These are phyloP conservation scores for slime mould (Dictyostelium discoideum) DNA, from an alignment of 78 protist genomes.

Conservation along the genomic window dicty_2.7 NC_007090.3:4408501-4409000, in stretches of 20 bases:
- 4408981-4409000: not conserved
- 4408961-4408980: not conserved
- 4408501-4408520: not conserved
- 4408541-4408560: constrained; percentile 34
- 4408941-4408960: not conserved
- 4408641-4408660: not conserved
- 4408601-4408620: not conserved
- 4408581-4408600: not conserved
- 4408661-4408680: constrained; percentile 30
- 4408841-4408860: constrained; percentile 31
- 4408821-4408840: constrained; percentile 48
- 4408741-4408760: constrained; percentile 40
- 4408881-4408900: not conserved
- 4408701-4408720: constrained; percentile 64
- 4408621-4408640: not conserved
- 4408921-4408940: not conserved
- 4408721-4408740: constrained; percentile 27
- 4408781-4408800: constrained; percentile 20
- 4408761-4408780: constrained; percentile 24
- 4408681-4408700: constrained; percentile 42
- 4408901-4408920: not conserved
- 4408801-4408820: constrained; percentile 37
- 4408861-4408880: not conserved
- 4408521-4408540: constrained; percentile 22
- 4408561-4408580: constrained; percentile 30